Conservation (phyloP, 2,329 filamentous ascomycete genomes). For the Fonsecaea pedrosoi region DNA sequence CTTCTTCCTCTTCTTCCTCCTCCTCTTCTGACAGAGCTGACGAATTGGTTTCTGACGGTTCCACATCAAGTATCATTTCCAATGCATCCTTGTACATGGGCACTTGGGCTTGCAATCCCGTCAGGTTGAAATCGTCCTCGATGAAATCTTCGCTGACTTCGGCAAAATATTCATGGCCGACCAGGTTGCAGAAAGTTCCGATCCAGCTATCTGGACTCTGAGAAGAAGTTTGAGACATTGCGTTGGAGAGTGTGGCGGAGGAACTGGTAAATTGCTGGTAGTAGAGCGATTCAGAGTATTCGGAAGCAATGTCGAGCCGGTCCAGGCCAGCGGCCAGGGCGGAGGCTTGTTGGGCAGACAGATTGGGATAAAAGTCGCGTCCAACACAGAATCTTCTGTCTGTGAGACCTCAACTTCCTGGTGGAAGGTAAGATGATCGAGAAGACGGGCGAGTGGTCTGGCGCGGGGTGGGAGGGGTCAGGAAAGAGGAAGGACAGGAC, state of each 20-base stretch:
- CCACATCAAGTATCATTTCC: constrained; percentile 99
- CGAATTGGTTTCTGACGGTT: constrained; percentile 74
- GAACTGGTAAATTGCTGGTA: constrained; percentile 37
- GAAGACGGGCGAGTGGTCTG: background rate
- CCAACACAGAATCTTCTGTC: background rate
- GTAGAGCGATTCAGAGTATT: constrained; percentile 37
- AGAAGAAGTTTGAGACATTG: constrained; percentile 62
- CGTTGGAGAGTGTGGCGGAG: constrained; percentile 40
- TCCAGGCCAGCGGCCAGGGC: constrained; percentile 57
- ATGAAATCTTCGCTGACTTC: constrained; percentile 99
- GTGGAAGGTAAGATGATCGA: constrained; percentile 7
- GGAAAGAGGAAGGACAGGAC: constrained; percentile 6
- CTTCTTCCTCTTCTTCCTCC: constrained; percentile 70
- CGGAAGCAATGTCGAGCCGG: constrained; percentile 50
- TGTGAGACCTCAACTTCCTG: constrained; percentile 1
- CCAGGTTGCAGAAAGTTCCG: constrained; percentile 90
- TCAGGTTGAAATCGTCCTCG: constrained; percentile 99
- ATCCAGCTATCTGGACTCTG: constrained; percentile 89
- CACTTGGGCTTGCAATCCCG: constrained; percentile 91
- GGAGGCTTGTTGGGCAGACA: constrained; percentile 55
- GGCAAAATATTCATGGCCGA: constrained; percentile 98
- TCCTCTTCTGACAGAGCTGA: constrained; percentile 59
- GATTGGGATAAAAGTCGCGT: constrained; percentile 43
- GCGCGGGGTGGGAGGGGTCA: constrained; percentile 23
- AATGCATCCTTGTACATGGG: constrained; percentile 99